A percentile compares a stretch with the other conserved stretches of the same genome.
These are phyloP conservation scores for Knoxdaviesia capensis DNA, from an alignment of 2,329 filamentous ascomycete genomes.

Conservation along the genomic window DNA sequence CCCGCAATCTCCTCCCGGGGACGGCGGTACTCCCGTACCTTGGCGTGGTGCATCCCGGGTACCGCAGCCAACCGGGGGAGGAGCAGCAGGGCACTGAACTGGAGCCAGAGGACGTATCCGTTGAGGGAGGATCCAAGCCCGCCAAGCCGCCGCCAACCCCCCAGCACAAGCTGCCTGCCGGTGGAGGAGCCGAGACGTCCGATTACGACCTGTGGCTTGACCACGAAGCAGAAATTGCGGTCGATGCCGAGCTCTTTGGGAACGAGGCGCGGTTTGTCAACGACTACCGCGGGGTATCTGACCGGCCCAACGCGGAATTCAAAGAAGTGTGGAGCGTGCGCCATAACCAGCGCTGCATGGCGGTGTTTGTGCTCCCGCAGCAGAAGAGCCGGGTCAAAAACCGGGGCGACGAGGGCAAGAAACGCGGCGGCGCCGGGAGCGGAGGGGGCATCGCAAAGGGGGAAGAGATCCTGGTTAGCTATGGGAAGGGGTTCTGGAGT, in stretches of 20 bases:
- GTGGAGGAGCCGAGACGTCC: slow-evolving; percentile 13
- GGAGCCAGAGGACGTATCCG: slow-evolving; percentile 6
- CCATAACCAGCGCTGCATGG: slow-evolving; percentile 32
- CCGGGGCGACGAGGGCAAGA: slow-evolving; percentile 9
- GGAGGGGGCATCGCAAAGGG: slow-evolving; percentile 29
- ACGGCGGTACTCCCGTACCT: slow-evolving; percentile 41
- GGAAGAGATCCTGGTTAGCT: slow-evolving; percentile 44
- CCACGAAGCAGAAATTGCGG: slow-evolving; percentile 31
- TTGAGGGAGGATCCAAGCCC: no score
- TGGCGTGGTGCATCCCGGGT: slow-evolving; percentile 30
- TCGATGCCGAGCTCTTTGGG: slow-evolving; percentile 35
- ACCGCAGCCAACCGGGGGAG: not conserved
- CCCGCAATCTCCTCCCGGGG: slow-evolving; percentile 29
- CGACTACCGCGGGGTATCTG: slow-evolving; percentile 39
- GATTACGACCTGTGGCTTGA: slow-evolving; percentile 49
- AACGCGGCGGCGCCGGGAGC: slow-evolving; percentile 8
- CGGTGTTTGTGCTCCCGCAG: slow-evolving; percentile 31
- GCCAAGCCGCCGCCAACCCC: no score
- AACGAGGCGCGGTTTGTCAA: slow-evolving; percentile 50
- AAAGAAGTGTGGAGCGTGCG: slow-evolving; percentile 33
- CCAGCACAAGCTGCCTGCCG: no score
- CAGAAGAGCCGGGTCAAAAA: slow-evolving; percentile 12
- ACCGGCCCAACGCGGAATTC: slow-evolving; percentile 37
- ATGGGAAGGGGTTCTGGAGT: slow-evolving; percentile 48
- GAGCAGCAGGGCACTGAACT: no score